Conservation (phyloP, 208 protist species). For the Borovskyia barvae region DNA sequence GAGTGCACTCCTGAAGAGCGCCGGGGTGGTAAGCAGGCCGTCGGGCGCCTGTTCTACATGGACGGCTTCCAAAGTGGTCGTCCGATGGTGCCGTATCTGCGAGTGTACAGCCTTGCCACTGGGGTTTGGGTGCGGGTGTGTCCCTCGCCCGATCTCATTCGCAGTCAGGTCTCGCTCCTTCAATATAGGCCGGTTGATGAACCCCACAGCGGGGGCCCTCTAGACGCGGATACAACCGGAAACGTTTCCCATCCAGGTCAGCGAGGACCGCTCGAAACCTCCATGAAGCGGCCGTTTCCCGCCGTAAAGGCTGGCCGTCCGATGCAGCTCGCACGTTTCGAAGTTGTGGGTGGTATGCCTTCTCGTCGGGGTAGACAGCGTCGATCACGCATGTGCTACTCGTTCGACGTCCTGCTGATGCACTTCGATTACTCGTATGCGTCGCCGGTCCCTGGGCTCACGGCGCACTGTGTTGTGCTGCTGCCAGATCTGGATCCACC, state of each 20-base stretch:
- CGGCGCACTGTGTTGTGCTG: constrained; percentile 32
- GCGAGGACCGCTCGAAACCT: too few relatives aligned
- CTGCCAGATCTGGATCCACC: constrained; percentile 14
- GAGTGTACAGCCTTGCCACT: constrained; percentile 37
- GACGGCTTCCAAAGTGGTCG: constrained; percentile 48
- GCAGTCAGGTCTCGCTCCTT: constrained; percentile 33
- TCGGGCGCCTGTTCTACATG: constrained; percentile 49
- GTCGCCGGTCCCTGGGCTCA: constrained; percentile 40
- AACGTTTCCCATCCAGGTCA: too few relatives aligned
- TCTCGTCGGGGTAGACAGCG: constrained; percentile 33
- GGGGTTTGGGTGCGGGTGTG: constrained; percentile 45
- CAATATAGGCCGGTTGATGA: constrained; percentile 14
- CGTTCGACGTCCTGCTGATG: constrained; percentile 30
- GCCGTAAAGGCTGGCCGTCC: background rate
- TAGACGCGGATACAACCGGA: background rate
- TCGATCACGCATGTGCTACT: constrained; percentile 43
- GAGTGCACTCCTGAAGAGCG: constrained; percentile 24
- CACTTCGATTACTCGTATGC: constrained; percentile 40
- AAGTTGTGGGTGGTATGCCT: constrained; percentile 54
- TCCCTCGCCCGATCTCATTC: constrained; percentile 39
- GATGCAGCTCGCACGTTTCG: constrained; percentile 37
- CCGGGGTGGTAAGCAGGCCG: constrained; percentile 5
- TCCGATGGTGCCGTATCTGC: constrained; percentile 38
- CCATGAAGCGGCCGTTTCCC: background rate
- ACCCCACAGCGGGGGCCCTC: background rate